Evolutionary conservation across 2,329 filamentous ascomycete genomes (phyloP).

Genomic region (Orbilia ellipsospora): DNA sequence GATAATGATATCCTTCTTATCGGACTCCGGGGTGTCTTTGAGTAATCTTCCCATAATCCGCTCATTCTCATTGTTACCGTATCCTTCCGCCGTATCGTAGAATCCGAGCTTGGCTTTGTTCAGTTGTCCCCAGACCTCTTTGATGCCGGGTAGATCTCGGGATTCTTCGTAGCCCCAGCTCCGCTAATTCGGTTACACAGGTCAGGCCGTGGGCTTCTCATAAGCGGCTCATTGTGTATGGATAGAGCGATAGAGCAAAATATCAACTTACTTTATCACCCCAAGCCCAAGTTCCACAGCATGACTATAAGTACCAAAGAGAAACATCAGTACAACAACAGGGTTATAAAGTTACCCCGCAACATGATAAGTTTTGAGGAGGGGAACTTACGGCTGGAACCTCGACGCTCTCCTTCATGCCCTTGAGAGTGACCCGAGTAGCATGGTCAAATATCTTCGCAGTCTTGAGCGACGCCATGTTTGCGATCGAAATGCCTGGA

Average conservation of each 20-base stretch:
- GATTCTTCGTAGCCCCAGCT: conserved; percentile 42
- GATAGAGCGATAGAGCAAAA: neutral
- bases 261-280: conserved; percentile 29
- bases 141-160: conserved; percentile 34
- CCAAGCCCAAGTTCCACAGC: conserved; percentile 50
- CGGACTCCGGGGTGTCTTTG: conserved; percentile 60
- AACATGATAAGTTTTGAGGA: neutral
- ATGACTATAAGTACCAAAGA: conserved; percentile 10
- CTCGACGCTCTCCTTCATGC: conserved; percentile 35
- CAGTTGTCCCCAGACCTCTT: conserved; percentile 63
- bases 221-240: too few relatives aligned
- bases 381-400: conserved; percentile 29
- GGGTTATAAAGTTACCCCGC: neutral
- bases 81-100: conserved; percentile 65
- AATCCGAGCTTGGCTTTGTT: conserved; percentile 63
- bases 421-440: conserved; percentile 25
- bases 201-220: too few relatives aligned
- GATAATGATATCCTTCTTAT: conserved; percentile 38
- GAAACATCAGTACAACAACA: neutral
- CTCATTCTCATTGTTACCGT: conserved; percentile 64
- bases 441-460: conserved; percentile 32
- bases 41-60: conserved; percentile 64
- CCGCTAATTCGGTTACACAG: neutral
- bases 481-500: neutral
- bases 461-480: conserved; percentile 36